A percentile compares a stretch with the other conserved stretches of the same genome.
Evolutionary conservation across 2,329 filamentous ascomycete species (phyloP).

Genomic region (Aspergillus tamarii): DNA sequence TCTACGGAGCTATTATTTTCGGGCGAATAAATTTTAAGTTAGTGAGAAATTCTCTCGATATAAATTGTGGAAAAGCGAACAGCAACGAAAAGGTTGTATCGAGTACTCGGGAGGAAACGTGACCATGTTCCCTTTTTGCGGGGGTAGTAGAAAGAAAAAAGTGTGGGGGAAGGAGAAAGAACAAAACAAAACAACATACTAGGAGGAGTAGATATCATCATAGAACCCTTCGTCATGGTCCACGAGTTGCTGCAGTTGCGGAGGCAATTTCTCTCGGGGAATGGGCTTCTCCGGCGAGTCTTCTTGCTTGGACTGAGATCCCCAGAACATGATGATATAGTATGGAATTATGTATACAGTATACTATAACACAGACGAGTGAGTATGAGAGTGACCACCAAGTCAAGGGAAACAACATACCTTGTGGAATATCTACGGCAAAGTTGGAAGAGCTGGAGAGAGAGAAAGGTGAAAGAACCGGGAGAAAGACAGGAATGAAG

Average conservation of each 20-base stretch:
- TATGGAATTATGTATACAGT: too few species aligned
- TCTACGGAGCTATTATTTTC: constrained; percentile 62
- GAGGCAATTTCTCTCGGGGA: constrained; percentile 57
- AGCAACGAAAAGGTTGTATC: too few species aligned
- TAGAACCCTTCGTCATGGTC: constrained; percentile 72
- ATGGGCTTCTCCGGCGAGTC: constrained; percentile 41
- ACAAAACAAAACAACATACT: constrained; percentile 57
- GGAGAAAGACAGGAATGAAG: background rate
- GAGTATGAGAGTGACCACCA: background rate
- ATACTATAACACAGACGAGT: too few species aligned
- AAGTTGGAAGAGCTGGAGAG: background rate
- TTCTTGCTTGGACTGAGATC: constrained; percentile 31
- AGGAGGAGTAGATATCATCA: constrained; percentile 76
- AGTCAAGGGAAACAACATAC: too few species aligned
- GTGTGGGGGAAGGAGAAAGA: constrained; percentile 9
- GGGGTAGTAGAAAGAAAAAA: background rate
- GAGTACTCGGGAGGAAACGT: too few species aligned
- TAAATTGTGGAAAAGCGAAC: too few species aligned
- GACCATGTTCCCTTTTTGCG: background rate
- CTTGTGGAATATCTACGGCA: too few species aligned
- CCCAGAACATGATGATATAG: constrained; percentile 33
- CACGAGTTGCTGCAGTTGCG: constrained; percentile 58
- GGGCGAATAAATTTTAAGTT: background rate
- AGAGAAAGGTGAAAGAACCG: too few species aligned
- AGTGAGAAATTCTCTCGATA: background rate